Evolutionary conservation across 1,284 basidiomycete genomes (phyloP), one percentile per base, ranked within the genome.

Genomic region (Papiliotrema fonsecae): DNA sequence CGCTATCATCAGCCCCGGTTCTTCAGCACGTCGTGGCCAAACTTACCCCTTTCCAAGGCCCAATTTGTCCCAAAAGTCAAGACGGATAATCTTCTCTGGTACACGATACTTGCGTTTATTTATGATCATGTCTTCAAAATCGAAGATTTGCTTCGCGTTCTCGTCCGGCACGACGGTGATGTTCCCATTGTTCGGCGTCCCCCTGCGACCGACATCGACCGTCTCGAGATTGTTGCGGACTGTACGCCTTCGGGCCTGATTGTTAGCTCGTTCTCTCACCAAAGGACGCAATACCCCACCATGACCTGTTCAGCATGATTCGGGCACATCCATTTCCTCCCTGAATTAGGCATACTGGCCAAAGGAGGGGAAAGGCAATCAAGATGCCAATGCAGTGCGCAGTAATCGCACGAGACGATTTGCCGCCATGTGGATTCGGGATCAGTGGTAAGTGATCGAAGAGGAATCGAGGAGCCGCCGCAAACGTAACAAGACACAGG

Each of bases 261-360:
- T 25, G 14, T 49, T 19, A 47, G 25, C 21, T 9, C n/a, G 16
- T 9, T 18, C 25, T 28, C 14, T 3, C 2, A 21, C n/a, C n/a
- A 28, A 14, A 19, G 5, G 11, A 13, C 5, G 14, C n/a, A 21
- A 24, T 9, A 55, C 61, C n/a, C 50, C 45, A 69, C 67, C 54
- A 87, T 71, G 50, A 86, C 79, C 55, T 84, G 83, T 54, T 94
- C 88, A 25, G 84, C 84, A 69, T 98, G 94, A 63, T 92, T 90
- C 2, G 96, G 96, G 74, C 94, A 99, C 89, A 94, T 97, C 94
- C 96, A 99, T 73, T 93, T 96, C 75, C 85, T 85, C 56, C 82
- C 83, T 49, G 86, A 82, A 24, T 85, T 81, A 3, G 96, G 96
- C 82, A 97, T 85, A 39, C 79, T 79, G 19, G 85, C 78, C 59